Evolutionary conservation across 73 alveolate species (phyloP).

Genomic region (Durusdinium trenchii): DNA sequence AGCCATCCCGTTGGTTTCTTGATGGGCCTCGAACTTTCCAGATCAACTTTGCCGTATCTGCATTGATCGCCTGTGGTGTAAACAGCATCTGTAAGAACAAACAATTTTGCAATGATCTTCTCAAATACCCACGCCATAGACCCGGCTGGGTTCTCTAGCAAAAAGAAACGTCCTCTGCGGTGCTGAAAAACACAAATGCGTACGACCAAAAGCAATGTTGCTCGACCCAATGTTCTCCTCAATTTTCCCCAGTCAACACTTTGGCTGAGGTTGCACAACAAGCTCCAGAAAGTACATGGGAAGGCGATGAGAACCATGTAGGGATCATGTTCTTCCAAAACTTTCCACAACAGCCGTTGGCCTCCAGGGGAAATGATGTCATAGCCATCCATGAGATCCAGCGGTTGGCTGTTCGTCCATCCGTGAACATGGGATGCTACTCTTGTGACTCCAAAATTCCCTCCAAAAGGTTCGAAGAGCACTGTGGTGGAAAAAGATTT

Average conservation of each 20-base stretch:
- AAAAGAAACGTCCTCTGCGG: neutral
- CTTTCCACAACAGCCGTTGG: neutral
- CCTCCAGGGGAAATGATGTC: neutral
- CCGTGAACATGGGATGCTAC: neutral
- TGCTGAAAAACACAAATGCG: neutral
- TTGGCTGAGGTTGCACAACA: neutral
- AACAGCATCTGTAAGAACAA: neutral
- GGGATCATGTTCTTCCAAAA: neutral
- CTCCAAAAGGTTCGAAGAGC: conserved; percentile 15
- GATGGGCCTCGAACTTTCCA: neutral
- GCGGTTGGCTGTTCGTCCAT: conserved; percentile 55
- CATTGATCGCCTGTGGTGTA: conserved; percentile 8
- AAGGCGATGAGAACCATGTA: neutral
- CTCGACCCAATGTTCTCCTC: neutral
- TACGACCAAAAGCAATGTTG: neutral
- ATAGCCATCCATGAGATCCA: conserved; percentile 10
- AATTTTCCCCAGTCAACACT: neutral
- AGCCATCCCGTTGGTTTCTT: conserved; percentile 24
- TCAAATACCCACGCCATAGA: neutral
- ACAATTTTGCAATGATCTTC: neutral
- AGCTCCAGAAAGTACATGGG: neutral
- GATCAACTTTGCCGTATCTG: neutral
- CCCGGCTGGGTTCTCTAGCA: neutral
- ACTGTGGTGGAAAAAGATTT: neutral
- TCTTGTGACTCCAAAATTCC: neutral